A percentile compares a stretch with the other conserved stretches of the same genome.
These are phyloP conservation scores for Quercus bicolor DNA, from an alignment of 306 rosid species.

Conservation along the genomic window DNA sequence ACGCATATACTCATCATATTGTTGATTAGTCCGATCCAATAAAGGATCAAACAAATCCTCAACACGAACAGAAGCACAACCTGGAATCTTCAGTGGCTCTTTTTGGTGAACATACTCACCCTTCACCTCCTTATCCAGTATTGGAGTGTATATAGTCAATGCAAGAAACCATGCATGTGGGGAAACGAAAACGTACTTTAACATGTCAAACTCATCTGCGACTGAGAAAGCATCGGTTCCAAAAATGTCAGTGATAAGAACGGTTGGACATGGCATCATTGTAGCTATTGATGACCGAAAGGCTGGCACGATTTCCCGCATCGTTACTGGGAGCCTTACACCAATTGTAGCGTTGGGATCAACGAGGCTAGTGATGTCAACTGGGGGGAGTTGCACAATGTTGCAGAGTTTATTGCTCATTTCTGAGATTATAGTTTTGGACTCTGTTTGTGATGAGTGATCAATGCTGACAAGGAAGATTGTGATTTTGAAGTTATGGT, in stretches of 20 bases:
- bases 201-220: conserved; percentile 47
- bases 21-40: conserved; percentile 16
- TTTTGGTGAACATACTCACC: conserved; percentile 34
- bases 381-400: too few relatives aligned
- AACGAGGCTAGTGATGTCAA: not conserved
- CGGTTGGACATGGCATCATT: conserved; percentile 17
- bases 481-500: conserved; percentile 30
- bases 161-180: conserved; percentile 44
- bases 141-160: conserved; percentile 9
- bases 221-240: conserved; percentile 38
- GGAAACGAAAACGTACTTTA: conserved; percentile 19
- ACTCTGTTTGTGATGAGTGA: conserved; percentile 26
- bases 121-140: conserved; percentile 17
- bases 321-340: conserved; percentile 1
- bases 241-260: conserved; percentile 48
- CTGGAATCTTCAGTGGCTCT: conserved; percentile 30
- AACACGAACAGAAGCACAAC: conserved; percentile 32
- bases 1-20: conserved; percentile 15
- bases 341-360: not conserved
- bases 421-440: not conserved
- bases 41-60: conserved; percentile 37
- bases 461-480: conserved; percentile 29
- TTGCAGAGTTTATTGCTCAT: not conserved
- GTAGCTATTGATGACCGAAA: conserved; percentile 10
- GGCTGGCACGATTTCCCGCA: conserved; percentile 25